phyloP scores from a whole-genome alignment of 805 yeast species.

The Wickerhamiella parazyma region DNA sequence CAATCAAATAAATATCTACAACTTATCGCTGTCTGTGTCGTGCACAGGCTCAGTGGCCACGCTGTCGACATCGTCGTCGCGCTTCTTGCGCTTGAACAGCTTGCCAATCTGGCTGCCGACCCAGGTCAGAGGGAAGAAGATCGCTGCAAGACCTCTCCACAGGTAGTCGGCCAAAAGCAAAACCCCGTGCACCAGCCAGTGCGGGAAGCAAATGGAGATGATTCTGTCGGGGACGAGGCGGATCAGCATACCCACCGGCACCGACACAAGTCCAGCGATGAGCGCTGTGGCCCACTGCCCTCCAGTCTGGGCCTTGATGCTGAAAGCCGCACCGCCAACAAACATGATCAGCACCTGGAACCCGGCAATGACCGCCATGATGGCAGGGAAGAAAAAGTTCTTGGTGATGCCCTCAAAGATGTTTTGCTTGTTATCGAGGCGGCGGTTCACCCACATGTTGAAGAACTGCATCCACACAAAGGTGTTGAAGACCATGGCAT shows the following conservation, averaged over 20 bases:
- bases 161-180: conserved; percentile 14
- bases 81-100: conserved; percentile 11
- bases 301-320: conserved; percentile 64
- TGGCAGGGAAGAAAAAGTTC: conserved; percentile 68
- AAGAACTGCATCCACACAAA: conserved; percentile 98
- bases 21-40: neutral
- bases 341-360: conserved; percentile 85
- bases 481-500: conserved; percentile 83
- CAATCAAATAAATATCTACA: neutral
- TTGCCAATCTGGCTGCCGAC: conserved; percentile 1
- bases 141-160: conserved; percentile 19
- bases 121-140: conserved; percentile 19
- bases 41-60: neutral
- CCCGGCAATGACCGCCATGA: conserved; percentile 63
- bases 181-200: conserved; percentile 32
- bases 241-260: conserved; percentile 67
- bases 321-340: conserved; percentile 94
- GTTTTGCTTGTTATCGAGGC: conserved; percentile 72
- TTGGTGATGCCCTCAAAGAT: conserved; percentile 70
- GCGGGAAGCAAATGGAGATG: conserved; percentile 55
- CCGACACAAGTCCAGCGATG: conserved; percentile 61
- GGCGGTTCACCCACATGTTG: conserved; percentile 80
- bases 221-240: conserved; percentile 75
- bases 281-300: conserved; percentile 85
- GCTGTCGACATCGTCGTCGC: conserved; percentile 17